Conservation (phyloP, 2,329 filamentous ascomycete genomes). For the Calonectria honghensis region DNA sequence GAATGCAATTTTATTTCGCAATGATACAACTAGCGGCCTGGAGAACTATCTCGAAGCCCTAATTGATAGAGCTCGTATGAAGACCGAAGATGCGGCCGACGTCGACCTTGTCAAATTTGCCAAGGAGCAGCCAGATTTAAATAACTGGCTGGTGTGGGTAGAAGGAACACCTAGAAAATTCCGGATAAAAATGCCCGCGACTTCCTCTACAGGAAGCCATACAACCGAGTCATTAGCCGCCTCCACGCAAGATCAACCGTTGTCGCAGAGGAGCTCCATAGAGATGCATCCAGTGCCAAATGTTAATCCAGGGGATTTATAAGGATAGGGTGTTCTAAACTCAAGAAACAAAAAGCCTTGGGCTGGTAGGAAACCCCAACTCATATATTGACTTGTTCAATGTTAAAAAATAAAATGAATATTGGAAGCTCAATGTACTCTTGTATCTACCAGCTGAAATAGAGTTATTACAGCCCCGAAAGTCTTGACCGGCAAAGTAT, state of each 20-base stretch:
- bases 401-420: not conserved
- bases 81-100: not conserved
- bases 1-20: not conserved
- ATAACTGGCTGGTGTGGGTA: not conserved
- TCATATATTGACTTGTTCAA: not conserved
- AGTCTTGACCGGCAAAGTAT: too few species aligned
- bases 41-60: not conserved
- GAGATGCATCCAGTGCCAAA: too few species aligned
- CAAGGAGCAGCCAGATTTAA: not conserved
- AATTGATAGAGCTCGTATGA: not conserved
- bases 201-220: not conserved
- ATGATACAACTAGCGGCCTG: not conserved
- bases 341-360: not conserved
- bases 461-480: too few species aligned
- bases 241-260: not conserved
- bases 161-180: not conserved
- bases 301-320: not conserved
- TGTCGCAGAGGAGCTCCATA: not conserved
- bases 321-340: not conserved
- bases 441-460: too few species aligned
- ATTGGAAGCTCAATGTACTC: too few species aligned
- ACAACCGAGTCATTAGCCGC: not conserved
- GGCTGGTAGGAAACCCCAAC: fast-evolving
- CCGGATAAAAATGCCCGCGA: not conserved
- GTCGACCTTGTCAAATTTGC: conserved; percentile 7